Evolutionary conservation across 192 early-diverging fungal genomes (phyloP).

Genomic region (Phycomyces nitens): DNA sequence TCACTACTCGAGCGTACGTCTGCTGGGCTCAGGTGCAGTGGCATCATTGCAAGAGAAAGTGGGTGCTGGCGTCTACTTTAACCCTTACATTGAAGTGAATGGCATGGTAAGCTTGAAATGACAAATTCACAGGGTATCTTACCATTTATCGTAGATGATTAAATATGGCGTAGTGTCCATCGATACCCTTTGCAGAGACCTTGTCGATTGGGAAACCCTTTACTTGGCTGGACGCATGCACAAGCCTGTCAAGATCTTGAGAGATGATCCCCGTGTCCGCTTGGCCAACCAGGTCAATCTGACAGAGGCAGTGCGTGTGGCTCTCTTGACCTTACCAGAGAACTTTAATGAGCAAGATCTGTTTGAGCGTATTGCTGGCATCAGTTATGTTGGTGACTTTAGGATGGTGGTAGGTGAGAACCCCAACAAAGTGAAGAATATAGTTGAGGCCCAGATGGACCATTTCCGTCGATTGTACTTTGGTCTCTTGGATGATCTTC

Average conservation of each 20-base stretch:
- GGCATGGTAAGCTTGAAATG: conserved; percentile 61
- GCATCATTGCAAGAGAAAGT: conserved; percentile 74
- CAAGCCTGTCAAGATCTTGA: conserved; percentile 87
- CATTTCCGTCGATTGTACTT: conserved; percentile 58
- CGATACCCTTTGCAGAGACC: conserved; percentile 78
- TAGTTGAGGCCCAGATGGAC: conserved; percentile 75
- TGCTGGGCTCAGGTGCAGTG: conserved; percentile 71
- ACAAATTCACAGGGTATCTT: background rate
- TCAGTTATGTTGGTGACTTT: conserved; percentile 93
- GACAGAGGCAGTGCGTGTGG: conserved; percentile 75
- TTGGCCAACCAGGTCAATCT: conserved; percentile 84
- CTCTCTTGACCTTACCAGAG: conserved; percentile 78
- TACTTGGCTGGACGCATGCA: conserved; percentile 97
- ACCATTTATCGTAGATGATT: conserved; percentile 48
- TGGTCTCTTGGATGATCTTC: conserved; percentile 46
- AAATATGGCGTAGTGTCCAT: conserved; percentile 98
- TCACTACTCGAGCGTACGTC: conserved; percentile 86
- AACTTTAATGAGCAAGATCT: conserved; percentile 81
- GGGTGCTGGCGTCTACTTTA: conserved; percentile 94
- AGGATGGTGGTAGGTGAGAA: conserved; percentile 92
- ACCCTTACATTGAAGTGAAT: conserved; percentile 86
- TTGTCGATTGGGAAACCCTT: conserved; percentile 92
- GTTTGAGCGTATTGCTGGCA: conserved; percentile 73
- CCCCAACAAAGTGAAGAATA: conserved; percentile 93
- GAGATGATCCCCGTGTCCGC: conserved; percentile 69